phyloP scores from a whole-genome alignment of 139 green algal species.

The Chlorella sp. region DNA sequence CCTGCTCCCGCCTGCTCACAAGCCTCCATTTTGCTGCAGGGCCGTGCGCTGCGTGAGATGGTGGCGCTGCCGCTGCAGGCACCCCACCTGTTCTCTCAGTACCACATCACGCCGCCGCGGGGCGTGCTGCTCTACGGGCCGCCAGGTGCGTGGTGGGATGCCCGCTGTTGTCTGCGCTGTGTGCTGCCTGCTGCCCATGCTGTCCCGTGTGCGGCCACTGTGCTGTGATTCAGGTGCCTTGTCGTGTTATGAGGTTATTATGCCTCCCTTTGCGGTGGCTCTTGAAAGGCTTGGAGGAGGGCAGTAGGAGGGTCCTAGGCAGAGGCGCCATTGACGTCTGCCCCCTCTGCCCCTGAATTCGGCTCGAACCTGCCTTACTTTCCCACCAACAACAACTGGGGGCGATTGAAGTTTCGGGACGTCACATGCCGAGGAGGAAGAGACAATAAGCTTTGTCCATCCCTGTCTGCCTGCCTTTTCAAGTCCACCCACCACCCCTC shows the following conservation, averaged over 20 bases:
- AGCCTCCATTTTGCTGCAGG: constrained; percentile 11
- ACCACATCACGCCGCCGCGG: constrained; percentile 63
- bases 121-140: constrained; percentile 88
- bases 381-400: no score
- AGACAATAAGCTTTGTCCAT: no score
- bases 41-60: constrained; percentile 46
- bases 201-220: no score
- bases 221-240: background rate
- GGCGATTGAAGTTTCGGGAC: background rate
- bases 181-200: background rate
- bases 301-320: no score
- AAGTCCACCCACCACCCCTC: background rate
- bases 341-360: background rate
- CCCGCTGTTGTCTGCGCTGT: no score
- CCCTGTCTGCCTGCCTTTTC: background rate
- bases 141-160: constrained; percentile 41
- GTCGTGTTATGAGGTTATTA: background rate
- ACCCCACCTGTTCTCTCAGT: constrained; percentile 47
- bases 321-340: no score
- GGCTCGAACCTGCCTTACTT: background rate
- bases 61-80: constrained; percentile 63
- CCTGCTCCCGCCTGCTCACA: background rate
- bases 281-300: no score
- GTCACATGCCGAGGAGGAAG: background rate
- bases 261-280: background rate